Conservation (phyloP, 2,329 filamentous ascomycete genomes). For the Paraphaeosphaeria sporulosa region DNA sequence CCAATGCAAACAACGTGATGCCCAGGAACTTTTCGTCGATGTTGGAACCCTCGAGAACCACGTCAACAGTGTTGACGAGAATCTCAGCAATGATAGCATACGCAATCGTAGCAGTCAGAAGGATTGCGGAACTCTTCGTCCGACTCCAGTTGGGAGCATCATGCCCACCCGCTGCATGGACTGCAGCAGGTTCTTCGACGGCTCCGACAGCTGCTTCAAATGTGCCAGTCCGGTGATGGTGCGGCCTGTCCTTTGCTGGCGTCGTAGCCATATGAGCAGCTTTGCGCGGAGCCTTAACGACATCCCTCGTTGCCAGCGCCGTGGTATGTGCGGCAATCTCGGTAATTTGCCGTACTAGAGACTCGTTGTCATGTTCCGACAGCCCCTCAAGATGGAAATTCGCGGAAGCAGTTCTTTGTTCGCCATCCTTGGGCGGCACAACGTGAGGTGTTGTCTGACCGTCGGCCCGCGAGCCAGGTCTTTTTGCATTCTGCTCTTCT, state of each 20-base stretch:
- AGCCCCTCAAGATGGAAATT: constrained; percentile 67
- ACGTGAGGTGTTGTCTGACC: constrained; percentile 45
- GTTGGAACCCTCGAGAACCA: constrained; percentile 87
- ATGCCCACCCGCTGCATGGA: constrained; percentile 68
- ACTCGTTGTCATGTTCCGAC: constrained; percentile 81
- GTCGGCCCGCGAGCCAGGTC: constrained; percentile 31
- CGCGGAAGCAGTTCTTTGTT: constrained; percentile 53
- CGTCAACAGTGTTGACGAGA: constrained; percentile 93
- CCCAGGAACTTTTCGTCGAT: constrained; percentile 98
- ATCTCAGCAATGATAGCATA: constrained; percentile 99
- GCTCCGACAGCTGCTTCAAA: constrained; percentile 41
- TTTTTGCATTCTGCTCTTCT: constrained; percentile 53
- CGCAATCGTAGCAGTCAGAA: constrained; percentile 85
- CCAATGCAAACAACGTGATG: constrained; percentile 93
- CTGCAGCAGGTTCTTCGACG: constrained; percentile 55
- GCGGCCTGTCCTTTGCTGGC: constrained; percentile 46
- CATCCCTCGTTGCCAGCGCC: constrained; percentile 84
- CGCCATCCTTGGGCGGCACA: constrained; percentile 46
- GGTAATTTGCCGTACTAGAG: constrained; percentile 83
- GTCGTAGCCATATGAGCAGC: constrained; percentile 53
- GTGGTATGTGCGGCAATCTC: constrained; percentile 94
- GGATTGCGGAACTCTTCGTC: constrained; percentile 85
- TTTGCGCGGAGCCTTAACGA: constrained; percentile 62
- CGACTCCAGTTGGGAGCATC: constrained; percentile 99
- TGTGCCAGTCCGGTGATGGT: constrained; percentile 48